Base-by-base conservation (phyloP, 2,329 filamentous ascomycete species). In the Zymoseptoria crescenta region DNA sequence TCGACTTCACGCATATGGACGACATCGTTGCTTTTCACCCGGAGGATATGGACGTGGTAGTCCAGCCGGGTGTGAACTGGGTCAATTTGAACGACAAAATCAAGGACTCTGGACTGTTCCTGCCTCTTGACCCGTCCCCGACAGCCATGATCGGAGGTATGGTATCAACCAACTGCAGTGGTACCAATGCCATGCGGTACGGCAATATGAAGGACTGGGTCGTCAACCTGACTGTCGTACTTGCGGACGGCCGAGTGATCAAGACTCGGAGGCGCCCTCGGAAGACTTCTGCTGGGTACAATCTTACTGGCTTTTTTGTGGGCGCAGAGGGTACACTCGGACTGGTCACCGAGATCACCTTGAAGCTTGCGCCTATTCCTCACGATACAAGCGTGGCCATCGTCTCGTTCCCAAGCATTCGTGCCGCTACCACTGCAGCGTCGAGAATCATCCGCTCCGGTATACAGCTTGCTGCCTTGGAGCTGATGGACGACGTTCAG, bases 1-100 rank as follows among this genome's bases (percentile, higher is more conserved):
- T 96, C 55, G 92, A 96, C 70, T 96, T 96, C 72, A 83, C 85
- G 0, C 84, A 84, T 69, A 96, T 96, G 92, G 87, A 96, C 72
- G 79, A 86, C 68, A 87, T 96, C 27, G 67, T 96, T 29, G 80
- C 86, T 56, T 80, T 96, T 58, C 88, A 96, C 72, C 86, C 88
- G 65, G 87, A 89, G 3, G 92, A 96, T 72, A 91, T 96, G 88
- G 92, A 96, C 67, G 81, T 96, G 54, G 89, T 96, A 4, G 91
- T 96, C 2, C 92, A 96, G 72, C 92, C 92, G 2, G 89, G 88
- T 6, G 87, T 96, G 8, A 87, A 88, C n/a, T 96, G 91, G 91
- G 91, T 95, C 81, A 85, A 88, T 56, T 76, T 96, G 59, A 96
- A 96, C 68, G 84, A 87, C 64, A 80, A 85, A 54, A 85, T 88